phyloP scores from a whole-genome alignment of 257 asterid genomes.

The Solanum rostratum region DNA sequence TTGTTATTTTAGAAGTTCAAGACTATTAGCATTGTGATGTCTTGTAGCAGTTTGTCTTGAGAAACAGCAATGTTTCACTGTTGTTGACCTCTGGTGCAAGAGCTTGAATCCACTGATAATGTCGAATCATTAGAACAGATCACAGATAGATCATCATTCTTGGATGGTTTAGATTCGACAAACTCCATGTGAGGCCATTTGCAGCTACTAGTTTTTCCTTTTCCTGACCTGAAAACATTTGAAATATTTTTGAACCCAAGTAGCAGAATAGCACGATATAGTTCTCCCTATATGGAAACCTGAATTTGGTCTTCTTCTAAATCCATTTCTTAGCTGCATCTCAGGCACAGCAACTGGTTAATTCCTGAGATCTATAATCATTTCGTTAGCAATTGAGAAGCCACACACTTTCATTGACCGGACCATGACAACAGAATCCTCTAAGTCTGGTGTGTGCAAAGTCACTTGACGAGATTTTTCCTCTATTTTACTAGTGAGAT shows the following conservation, averaged over 20 bases:
- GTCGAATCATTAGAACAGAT: background rate
- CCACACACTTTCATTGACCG: slow-evolving; percentile 80
- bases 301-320: slow-evolving; percentile 2
- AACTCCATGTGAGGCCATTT: slow-evolving; percentile 35
- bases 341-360: slow-evolving; percentile 48
- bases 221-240: slow-evolving; percentile 51
- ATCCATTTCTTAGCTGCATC: slow-evolving; percentile 55
- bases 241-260: slow-evolving; percentile 57
- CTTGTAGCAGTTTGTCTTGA: too few species aligned
- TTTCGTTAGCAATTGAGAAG: slow-evolving; percentile 38
- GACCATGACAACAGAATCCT: slow-evolving; percentile 60
- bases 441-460: slow-evolving; percentile 68
- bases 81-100: too few species aligned
- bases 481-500: slow-evolving; percentile 44
- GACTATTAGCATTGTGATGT: too few species aligned
- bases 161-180: slow-evolving; percentile 11
- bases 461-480: slow-evolving; percentile 54
- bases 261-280: slow-evolving; percentile 61
- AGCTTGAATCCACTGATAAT: too few species aligned
- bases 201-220: slow-evolving; percentile 44
- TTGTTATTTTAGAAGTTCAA: too few species aligned
- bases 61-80: too few species aligned
- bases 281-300: slow-evolving; percentile 43
- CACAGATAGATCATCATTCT: slow-evolving; percentile 8
- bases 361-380: slow-evolving; percentile 59